phyloP scores from a whole-genome alignment of 306 rosid species.

The Ammopiptanthus mongolicus region DNA sequence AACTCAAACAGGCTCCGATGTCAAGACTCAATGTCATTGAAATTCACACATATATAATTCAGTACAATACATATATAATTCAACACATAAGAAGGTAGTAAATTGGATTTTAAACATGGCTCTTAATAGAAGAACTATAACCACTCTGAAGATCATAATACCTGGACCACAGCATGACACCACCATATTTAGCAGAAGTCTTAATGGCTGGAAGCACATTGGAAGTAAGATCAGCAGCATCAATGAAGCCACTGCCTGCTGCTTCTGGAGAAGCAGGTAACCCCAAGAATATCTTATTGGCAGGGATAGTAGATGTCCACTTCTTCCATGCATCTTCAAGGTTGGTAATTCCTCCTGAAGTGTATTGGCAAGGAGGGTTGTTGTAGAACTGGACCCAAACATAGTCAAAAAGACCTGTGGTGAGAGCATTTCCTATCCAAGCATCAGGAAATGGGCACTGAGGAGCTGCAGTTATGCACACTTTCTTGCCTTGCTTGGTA shows the following conservation, averaged over 20 bases:
- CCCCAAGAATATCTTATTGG: conserved; percentile 35
- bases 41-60: background rate
- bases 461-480: conserved; percentile 37
- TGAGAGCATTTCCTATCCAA: conserved; percentile 30
- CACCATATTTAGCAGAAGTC: conserved; percentile 32
- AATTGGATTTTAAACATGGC: conserved; percentile 4
- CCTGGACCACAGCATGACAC: conserved; percentile 43
- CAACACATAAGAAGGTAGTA: background rate
- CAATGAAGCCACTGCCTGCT: conserved; percentile 30
- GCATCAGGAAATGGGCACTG: conserved; percentile 41
- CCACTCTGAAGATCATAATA: conserved; percentile 39
- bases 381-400: conserved; percentile 34
- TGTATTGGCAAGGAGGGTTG: conserved; percentile 24
- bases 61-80: background rate
- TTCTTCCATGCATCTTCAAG: conserved; percentile 30
- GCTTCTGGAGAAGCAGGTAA: conserved; percentile 34
- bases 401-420: conserved; percentile 19
- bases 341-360: background rate
- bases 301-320: conserved; percentile 21
- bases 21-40: background rate
- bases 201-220: conserved; percentile 38
- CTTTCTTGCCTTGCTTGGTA: background rate
- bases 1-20: background rate
- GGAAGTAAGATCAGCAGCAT: conserved; percentile 28
- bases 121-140: conserved; percentile 27